These are phyloP conservation scores for Flammula alnicola DNA, from an alignment of 1,284 basidiomycete species.

Conservation along the genomic window DNA sequence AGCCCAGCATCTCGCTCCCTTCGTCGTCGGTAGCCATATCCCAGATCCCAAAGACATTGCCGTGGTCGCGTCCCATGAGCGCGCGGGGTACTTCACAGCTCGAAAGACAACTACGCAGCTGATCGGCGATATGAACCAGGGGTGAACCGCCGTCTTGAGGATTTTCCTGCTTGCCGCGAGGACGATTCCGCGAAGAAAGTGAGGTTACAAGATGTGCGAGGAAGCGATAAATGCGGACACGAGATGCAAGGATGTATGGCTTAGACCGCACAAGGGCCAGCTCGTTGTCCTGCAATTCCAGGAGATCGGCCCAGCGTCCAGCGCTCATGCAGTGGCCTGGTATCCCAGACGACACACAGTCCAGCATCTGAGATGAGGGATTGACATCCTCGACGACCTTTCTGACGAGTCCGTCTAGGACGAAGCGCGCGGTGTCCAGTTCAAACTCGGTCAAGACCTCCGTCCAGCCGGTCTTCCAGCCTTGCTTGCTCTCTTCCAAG, in stretches of 20 bases:
- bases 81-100: slow-evolving; percentile 49
- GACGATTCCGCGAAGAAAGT: slow-evolving; percentile 12
- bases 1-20: slow-evolving; percentile 68
- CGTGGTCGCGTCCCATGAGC: slow-evolving; percentile 61
- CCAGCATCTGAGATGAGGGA: slow-evolving; percentile 14
- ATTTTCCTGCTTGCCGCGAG: not conserved
- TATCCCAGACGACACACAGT: not conserved
- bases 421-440: slow-evolving; percentile 54
- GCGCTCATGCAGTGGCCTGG: slow-evolving; percentile 17
- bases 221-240: slow-evolving; percentile 53
- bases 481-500: slow-evolving; percentile 29
- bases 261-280: slow-evolving; percentile 41
- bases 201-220: slow-evolving; percentile 39
- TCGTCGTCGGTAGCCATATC: slow-evolving; percentile 48
- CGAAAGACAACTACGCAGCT: slow-evolving; percentile 37
- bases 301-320: slow-evolving; percentile 43
- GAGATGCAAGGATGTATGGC: slow-evolving; percentile 48
- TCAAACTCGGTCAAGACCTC: slow-evolving; percentile 51
- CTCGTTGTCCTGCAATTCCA: slow-evolving; percentile 57
- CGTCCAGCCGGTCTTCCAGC: slow-evolving; percentile 14
- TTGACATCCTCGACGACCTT: slow-evolving; percentile 39
- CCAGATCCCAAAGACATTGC: slow-evolving; percentile 72
- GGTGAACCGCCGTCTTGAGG: too few relatives aligned
- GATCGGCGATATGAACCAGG: slow-evolving; percentile 5
- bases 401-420: slow-evolving; percentile 49